Evolutionary conservation across 2,329 filamentous ascomycete species (phyloP).

Genomic region (Aspergillus sp.): DNA sequence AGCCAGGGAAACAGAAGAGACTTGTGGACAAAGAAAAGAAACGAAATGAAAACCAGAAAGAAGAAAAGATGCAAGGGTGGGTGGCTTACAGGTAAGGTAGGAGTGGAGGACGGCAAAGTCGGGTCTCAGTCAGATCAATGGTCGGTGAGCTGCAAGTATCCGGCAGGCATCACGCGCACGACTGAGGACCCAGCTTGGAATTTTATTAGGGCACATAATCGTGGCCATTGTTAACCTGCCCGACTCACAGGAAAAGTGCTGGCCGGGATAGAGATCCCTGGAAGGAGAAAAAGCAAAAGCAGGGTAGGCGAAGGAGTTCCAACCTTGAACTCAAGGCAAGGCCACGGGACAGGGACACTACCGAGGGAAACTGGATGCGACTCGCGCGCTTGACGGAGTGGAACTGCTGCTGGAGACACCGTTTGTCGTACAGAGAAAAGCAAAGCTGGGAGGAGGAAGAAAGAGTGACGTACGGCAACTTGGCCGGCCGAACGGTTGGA

Average conservation of each 20-base stretch:
- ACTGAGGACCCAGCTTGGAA: slow-evolving; percentile 19
- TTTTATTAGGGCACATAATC: slow-evolving; percentile 14
- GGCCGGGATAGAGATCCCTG: background rate
- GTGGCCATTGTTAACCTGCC: slow-evolving; percentile 9
- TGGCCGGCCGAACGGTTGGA: background rate
- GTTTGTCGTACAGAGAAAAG: background rate
- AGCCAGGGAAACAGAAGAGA: background rate
- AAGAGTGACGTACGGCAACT: background rate
- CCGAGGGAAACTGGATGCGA: background rate
- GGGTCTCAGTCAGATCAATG: slow-evolving; percentile 7
- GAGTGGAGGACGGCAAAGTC: background rate
- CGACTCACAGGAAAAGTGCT: background rate
- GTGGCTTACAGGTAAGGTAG: slow-evolving; percentile 14
- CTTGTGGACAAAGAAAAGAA: background rate
- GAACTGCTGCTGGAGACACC: background rate
- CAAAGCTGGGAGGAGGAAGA: background rate
- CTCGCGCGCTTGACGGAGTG: background rate
- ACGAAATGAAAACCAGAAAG: no score
- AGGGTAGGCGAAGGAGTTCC: background rate
- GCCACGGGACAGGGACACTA: background rate
- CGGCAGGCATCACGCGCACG: slow-evolving; percentile 33
- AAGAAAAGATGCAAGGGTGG: background rate
- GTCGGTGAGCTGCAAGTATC: slow-evolving; percentile 30
- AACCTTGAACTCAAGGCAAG: background rate
- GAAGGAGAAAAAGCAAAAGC: background rate